Conservation (phyloP, 345 rosid genomes). For the Eucalyptus decipiens region DNA sequence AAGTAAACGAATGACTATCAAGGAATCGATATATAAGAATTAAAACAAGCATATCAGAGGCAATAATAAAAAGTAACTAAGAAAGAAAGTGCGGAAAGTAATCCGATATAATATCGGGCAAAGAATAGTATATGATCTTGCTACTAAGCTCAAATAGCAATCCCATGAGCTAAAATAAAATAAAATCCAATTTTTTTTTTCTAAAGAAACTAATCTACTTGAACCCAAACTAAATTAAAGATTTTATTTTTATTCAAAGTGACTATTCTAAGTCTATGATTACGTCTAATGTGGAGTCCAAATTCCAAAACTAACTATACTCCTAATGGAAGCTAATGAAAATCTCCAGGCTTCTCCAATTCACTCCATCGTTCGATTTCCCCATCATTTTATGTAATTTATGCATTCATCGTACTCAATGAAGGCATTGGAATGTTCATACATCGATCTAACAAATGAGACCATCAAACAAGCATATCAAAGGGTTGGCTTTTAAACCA, state of each 20-base stretch:
- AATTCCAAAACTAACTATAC: neutral
- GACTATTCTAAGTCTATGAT: rapidly evolving
- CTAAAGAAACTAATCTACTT: rapidly evolving
- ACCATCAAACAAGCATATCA: neutral
- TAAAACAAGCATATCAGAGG: rapidly evolving
- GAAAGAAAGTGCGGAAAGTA: rapidly evolving
- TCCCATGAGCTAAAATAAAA: too few relatives aligned
- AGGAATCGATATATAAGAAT: rapidly evolving
- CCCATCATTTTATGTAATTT: rapidly evolving
- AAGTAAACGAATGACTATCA: too few relatives aligned
- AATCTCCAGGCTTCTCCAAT: neutral
- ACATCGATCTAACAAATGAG: neutral
- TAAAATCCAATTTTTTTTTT: too few relatives aligned
- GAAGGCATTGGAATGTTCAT: neutral
- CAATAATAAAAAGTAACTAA: rapidly evolving
- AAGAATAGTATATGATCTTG: rapidly evolving
- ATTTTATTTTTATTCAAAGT: too few relatives aligned
- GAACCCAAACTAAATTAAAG: too few relatives aligned
- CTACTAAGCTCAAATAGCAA: rapidly evolving
- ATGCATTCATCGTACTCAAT: neutral
- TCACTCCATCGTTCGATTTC: neutral
- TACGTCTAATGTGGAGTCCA: rapidly evolving
- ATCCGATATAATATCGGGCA: rapidly evolving
- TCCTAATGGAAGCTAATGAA: neutral
- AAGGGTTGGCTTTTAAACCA: neutral